Base-by-base conservation (phyloP, 2,329 filamentous ascomycete genomes). In the Chaetomiaceae sp. region DNA sequence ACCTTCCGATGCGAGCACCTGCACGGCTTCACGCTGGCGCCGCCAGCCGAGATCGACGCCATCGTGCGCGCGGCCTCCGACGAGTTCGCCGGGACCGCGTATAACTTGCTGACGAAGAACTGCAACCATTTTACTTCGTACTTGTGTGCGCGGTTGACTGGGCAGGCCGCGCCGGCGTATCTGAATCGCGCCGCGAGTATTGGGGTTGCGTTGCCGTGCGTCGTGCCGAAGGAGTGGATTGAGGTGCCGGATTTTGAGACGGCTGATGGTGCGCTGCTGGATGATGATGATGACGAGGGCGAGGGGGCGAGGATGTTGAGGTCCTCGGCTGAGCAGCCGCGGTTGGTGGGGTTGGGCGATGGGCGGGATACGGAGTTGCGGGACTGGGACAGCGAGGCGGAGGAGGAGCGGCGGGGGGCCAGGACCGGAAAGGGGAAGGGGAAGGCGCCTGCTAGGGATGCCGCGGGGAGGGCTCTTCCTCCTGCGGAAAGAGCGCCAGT, bases 81-180 rank as follows among this genome's bases (percentile, higher is more conserved):
- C 37, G 77, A 84, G 58, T 95, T 93, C 61, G 76, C 83, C 50
- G 89, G 89, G 20, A 83, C 83, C 0, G 78, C 79, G 13, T 93
- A 95, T 68, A 92, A 93, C 62, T 78, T 95, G 13, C 75, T 95
- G 39, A 89, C 84, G 17, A 83, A 83, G 60, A 95, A 95, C 68
- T 95, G 89, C 76, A 95, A 95, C 66, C 89, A 95, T 66, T 95
- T 95, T 66, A 92, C 88, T 2, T 82, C 82, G 17, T 82, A 86
- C 61, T 76, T 95, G 16, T 90, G 86, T 68, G 75, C 85, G 65
- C 80, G 79, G 58, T 75, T 95, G 48, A 92, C 87, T 2, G 81
- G 83, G 5, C 77, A 80, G 40, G 72, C 82, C 1, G 86, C 86
- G 0, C 89, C 89, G 0, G 70, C 68, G 16, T 95, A 88, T 86